Evolutionary conservation across 139 green algal genomes (phyloP).

Genomic region (Chlorella vulgaris): DNA sequence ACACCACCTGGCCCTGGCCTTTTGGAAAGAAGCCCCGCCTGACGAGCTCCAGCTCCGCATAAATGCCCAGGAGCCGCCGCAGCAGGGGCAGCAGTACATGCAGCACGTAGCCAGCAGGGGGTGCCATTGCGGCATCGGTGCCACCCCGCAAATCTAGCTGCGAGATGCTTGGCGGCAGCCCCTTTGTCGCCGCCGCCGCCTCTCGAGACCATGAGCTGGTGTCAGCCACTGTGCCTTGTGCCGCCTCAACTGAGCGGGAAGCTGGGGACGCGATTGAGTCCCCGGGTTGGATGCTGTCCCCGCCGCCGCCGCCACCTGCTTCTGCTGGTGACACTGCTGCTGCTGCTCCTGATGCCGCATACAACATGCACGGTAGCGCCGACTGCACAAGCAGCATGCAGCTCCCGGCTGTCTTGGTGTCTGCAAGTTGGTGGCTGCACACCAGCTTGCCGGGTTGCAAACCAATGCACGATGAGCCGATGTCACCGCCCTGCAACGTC

Average conservation of each 20-base stretch:
- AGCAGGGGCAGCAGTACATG: slow-evolving; percentile 78
- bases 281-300: too few species aligned
- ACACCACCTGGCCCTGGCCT: slow-evolving; percentile 61
- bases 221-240: too few species aligned
- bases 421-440: slow-evolving; percentile 45
- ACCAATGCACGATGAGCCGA: slow-evolving; percentile 46
- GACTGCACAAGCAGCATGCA: slow-evolving; percentile 80
- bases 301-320: neutral
- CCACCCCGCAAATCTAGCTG: slow-evolving; percentile 68
- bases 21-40: slow-evolving; percentile 78
- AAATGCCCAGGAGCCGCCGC: slow-evolving; percentile 44
- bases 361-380: slow-evolving; percentile 45
- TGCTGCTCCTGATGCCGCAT: neutral
- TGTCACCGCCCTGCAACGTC: slow-evolving; percentile 39
- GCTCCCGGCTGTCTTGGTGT: slow-evolving; percentile 79
- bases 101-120: slow-evolving; percentile 72
- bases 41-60: slow-evolving; percentile 49
- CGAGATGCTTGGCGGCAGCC: too few species aligned
- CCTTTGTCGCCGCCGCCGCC: too few species aligned
- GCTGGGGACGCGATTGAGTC: too few species aligned
- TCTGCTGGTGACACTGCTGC: neutral
- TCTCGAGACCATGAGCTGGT: too few species aligned
- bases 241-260: too few species aligned
- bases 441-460: slow-evolving; percentile 49
- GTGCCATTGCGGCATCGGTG: slow-evolving; percentile 81